phyloP scores from a whole-genome alignment of 2,329 filamentous ascomycete species.

The Ascochyta lentis region DNA sequence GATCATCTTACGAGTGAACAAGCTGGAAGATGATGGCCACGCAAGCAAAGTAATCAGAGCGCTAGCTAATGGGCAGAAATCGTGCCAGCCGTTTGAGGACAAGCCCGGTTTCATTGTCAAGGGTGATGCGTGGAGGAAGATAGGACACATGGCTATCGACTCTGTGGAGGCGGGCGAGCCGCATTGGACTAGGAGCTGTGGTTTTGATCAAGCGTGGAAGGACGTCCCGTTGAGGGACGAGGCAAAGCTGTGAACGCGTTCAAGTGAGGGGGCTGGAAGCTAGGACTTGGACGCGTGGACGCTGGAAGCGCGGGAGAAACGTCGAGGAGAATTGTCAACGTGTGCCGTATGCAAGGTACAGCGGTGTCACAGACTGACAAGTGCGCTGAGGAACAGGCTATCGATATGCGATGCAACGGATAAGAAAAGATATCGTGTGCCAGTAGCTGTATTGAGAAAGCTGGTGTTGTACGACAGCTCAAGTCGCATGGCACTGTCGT shows the following conservation, averaged over 20 bases:
- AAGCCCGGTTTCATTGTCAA: conserved; percentile 58
- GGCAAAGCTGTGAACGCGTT: conserved; percentile 29
- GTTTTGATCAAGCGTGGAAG: conserved; percentile 72
- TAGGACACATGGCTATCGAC: conserved; percentile 69
- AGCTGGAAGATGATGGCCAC: conserved; percentile 78
- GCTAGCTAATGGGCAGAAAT: conserved; percentile 67
- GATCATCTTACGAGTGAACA: conserved; percentile 55
- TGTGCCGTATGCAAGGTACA: conserved; percentile 6
- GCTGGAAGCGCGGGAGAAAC: conserved; percentile 13
- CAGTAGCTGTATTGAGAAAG: not conserved
- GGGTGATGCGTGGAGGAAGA: conserved; percentile 65
- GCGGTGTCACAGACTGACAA: conserved; percentile 1
- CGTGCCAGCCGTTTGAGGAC: conserved; percentile 56
- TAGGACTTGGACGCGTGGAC: conserved; percentile 6
- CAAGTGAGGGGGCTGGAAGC: not conserved
- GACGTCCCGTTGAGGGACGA: conserved; percentile 41
- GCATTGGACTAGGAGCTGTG: conserved; percentile 67
- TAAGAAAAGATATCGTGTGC: not conserved
- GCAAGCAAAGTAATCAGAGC: conserved; percentile 76
- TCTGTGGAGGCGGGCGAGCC: conserved; percentile 61
- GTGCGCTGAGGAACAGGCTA: not conserved
- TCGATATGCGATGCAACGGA: conserved; percentile 10
- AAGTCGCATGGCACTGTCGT: not conserved
- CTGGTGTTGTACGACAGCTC: conserved; percentile 2
- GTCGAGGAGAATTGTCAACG: not conserved